phyloP scores from a whole-genome alignment of 2,329 filamentous ascomycete species.

The Aspergillus neotritici region DNA sequence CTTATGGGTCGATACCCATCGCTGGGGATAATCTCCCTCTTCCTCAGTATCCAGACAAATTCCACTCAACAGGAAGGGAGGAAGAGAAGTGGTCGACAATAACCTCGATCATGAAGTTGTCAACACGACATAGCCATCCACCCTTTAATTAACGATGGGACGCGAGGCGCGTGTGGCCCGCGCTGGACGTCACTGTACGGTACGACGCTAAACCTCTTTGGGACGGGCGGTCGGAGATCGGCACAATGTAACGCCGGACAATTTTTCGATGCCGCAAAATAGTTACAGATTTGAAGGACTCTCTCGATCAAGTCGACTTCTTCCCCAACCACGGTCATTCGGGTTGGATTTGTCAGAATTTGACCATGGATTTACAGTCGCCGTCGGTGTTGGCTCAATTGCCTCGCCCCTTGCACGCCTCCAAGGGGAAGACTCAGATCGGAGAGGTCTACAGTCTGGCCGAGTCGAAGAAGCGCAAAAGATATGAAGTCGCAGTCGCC shows the following conservation, averaged over 20 bases:
- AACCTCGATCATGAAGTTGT: not conserved
- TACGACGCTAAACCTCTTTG: not conserved
- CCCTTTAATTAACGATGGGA: no score
- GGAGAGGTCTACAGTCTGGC: constrained; percentile 50
- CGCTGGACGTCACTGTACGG: constrained; percentile 15
- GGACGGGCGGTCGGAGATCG: constrained; percentile 11
- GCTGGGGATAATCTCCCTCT: not conserved
- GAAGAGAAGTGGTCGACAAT: not conserved
- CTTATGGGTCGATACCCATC: constrained; percentile 22
- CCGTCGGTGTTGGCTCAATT: constrained; percentile 43
- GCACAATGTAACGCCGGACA: constrained; percentile 28
- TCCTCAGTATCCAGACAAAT: not conserved
- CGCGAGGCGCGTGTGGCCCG: not conserved
- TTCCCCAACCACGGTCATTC: constrained; percentile 12
- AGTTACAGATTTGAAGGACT: constrained; percentile 5
- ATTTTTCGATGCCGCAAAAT: constrained; percentile 29
- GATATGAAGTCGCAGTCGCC: constrained; percentile 55
- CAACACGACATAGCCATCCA: not conserved
- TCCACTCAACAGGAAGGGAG: constrained; percentile 1
- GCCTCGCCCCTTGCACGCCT: constrained; percentile 39
- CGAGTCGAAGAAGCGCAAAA: constrained; percentile 55
- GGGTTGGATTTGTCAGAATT: constrained; percentile 3
- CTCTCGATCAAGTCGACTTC: constrained; percentile 9
- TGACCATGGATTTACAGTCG: constrained; percentile 40
- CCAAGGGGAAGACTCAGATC: constrained; percentile 37